phyloP scores from a whole-genome alignment of 495 filamentous ascomycete genomes.

The Tuber magnatum region DNA sequence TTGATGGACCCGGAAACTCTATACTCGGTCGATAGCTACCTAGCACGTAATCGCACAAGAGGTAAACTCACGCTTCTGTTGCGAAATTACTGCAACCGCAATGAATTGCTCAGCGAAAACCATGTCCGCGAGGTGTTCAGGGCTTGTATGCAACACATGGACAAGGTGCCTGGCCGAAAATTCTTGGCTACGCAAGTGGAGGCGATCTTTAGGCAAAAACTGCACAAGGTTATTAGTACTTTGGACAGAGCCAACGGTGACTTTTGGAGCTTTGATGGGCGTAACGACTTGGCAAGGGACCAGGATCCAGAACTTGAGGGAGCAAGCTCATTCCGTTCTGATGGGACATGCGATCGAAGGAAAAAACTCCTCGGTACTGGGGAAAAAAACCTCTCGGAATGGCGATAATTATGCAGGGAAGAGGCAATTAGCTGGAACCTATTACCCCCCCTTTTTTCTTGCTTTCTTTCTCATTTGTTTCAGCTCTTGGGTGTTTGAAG shows the following conservation, averaged over 20 bases:
- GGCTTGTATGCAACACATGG: slow-evolving; percentile 1
- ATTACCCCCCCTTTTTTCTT: neutral
- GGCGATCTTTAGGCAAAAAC: neutral
- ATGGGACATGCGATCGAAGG: neutral
- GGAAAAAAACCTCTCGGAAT: neutral
- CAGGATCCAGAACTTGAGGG: neutral
- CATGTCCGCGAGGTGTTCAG: neutral
- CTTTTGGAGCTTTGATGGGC: neutral
- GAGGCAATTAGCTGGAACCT: neutral
- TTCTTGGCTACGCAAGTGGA: neutral
- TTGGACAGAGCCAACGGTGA: neutral
- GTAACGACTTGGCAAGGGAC: neutral
- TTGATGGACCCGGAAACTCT: neutral
- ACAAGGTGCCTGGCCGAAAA: neutral
- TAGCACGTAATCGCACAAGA: neutral
- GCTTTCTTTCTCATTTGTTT: neutral
- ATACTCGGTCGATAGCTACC: neutral
- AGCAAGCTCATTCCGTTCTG: neutral
- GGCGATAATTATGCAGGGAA: too few relatives aligned
- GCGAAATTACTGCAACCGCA: neutral
- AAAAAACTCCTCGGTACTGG: neutral
- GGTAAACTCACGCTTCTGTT: neutral
- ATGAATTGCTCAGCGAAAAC: neutral
- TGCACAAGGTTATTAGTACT: neutral
- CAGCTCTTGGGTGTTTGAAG: neutral